Evolutionary conservation across 1,284 basidiomycete genomes (phyloP).

Genomic region (Fomitopsis schrenkii): DNA sequence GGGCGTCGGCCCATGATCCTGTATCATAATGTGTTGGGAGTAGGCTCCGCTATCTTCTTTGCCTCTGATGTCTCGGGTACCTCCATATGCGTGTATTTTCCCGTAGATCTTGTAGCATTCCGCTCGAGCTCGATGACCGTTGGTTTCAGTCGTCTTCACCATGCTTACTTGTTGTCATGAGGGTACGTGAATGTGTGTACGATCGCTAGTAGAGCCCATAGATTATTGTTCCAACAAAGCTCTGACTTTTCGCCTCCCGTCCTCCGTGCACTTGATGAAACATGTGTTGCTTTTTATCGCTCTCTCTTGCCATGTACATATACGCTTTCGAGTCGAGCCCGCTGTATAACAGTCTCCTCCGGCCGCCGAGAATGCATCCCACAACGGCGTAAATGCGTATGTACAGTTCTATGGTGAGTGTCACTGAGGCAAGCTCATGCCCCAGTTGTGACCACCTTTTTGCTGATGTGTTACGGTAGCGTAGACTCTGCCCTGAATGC

Average conservation of each 20-base stretch:
- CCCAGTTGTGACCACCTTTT: too few relatives aligned
- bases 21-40: conserved; percentile 14
- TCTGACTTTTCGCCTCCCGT: not conserved
- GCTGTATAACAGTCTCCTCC: not conserved
- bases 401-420: too few relatives aligned
- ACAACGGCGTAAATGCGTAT: too few relatives aligned
- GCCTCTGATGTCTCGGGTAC: conserved; percentile 9
- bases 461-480: too few relatives aligned
- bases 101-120: conserved; percentile 22
- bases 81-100: conserved; percentile 19
- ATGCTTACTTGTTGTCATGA: conserved; percentile 10
- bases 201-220: conserved; percentile 25
- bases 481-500: too few relatives aligned
- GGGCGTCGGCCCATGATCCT: conserved; percentile 25
- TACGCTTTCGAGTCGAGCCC: not conserved
- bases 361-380: not conserved
- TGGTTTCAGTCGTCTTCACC: conserved; percentile 16
- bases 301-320: not conserved
- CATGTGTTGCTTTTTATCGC: not conserved
- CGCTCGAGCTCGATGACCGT: conserved; percentile 18
- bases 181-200: conserved; percentile 20
- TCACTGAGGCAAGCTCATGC: too few relatives aligned
- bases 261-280: not conserved
- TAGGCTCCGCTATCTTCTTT: not conserved
- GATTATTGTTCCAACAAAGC: conserved; percentile 17